Evolutionary conservation across 108 stramenopile genomes (phyloP).

Genomic region (Mediolabrus comicus): DNA sequence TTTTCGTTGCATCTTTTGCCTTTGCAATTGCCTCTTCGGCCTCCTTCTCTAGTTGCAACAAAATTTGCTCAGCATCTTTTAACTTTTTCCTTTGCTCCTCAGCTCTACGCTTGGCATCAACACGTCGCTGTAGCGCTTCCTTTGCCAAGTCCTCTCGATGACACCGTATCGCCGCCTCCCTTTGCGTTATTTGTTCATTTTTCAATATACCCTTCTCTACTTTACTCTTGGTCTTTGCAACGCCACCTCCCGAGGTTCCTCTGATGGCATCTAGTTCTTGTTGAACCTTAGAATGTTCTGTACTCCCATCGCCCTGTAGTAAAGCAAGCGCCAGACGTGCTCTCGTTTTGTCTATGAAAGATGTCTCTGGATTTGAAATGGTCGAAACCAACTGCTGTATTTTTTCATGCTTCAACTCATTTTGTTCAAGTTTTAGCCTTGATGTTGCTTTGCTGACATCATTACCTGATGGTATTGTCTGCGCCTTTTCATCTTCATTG

Average conservation of each 20-base stretch:
- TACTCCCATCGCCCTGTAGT: neutral
- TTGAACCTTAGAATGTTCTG: neutral
- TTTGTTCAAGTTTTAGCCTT: neutral
- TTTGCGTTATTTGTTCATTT: neutral
- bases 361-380: neutral
- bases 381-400: neutral
- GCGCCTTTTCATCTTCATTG: too few species aligned
- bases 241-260: neutral
- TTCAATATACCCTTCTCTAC: neutral
- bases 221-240: neutral
- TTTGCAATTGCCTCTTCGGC: neutral
- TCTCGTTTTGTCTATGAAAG: neutral
- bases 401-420: neutral
- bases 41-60: neutral
- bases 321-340: neutral
- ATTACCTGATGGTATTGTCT: neutral
- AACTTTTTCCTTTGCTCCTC: neutral
- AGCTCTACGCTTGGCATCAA: neutral
- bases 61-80: neutral
- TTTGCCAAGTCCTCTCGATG: neutral
- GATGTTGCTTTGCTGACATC: neutral
- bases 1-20: neutral
- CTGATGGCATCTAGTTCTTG: neutral
- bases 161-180: neutral
- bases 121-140: neutral